These are phyloP conservation scores for Metarhizium rileyi DNA, from an alignment of 2,329 filamentous ascomycete species.

Conservation along the genomic window DNA sequence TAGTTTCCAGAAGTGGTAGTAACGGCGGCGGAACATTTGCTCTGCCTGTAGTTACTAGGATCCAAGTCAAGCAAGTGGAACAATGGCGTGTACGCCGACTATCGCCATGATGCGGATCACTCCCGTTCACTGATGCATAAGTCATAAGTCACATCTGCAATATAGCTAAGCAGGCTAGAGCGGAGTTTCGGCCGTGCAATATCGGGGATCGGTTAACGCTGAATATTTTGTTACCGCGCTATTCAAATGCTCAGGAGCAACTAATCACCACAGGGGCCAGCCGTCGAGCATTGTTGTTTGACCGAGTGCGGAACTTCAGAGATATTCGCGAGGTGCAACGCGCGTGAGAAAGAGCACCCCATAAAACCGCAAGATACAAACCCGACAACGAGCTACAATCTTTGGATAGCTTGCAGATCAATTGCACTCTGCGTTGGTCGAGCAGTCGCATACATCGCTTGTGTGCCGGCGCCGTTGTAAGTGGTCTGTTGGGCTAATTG, in stretches of 20 bases:
- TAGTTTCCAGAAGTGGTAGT: no score
- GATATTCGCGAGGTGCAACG: background rate
- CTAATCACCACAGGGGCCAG: background rate
- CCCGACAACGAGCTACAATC: background rate
- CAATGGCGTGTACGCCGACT: background rate
- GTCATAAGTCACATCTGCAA: background rate
- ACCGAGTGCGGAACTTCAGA: background rate
- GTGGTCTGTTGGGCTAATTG: background rate
- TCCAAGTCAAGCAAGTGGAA: background rate
- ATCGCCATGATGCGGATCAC: background rate
- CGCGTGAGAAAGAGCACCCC: background rate
- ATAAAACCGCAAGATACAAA: background rate
- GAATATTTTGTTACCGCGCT: background rate
- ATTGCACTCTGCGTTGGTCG: background rate
- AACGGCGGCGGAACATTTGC: background rate
- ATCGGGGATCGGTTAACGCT: background rate
- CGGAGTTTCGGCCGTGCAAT: background rate
- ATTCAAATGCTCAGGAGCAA: background rate
- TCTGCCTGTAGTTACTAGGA: background rate
- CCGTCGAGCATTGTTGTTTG: no score
- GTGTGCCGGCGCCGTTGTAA: no score
- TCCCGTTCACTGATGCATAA: background rate
- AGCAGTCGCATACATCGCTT: no score
- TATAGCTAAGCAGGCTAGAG: background rate
- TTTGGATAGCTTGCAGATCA: background rate